Conservation (phyloP, 2,329 filamentous ascomycete genomes). For the Elsinoe arachidis region DNA sequence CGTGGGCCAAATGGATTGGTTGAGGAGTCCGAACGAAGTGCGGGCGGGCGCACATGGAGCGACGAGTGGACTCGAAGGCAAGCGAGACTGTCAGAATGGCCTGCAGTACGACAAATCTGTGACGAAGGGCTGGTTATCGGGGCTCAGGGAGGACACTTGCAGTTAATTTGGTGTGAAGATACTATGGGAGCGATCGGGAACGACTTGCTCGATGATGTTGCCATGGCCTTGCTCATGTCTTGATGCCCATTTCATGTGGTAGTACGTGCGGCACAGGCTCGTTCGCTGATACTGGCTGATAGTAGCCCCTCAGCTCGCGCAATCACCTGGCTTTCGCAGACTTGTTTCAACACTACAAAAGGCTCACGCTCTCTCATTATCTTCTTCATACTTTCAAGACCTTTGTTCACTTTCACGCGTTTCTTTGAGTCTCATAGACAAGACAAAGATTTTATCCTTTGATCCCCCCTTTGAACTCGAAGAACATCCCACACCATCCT, state of each 20-base stretch:
- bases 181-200: too few species aligned
- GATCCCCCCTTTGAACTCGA: neutral
- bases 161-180: neutral
- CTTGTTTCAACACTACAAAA: too few species aligned
- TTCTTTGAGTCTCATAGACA: neutral
- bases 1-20: neutral
- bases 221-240: neutral
- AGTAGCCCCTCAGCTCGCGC: neutral
- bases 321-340: neutral
- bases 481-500: neutral
- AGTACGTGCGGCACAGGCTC: neutral
- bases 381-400: too few species aligned
- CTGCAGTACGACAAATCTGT: neutral
- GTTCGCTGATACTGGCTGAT: neutral
- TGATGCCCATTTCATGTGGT: neutral
- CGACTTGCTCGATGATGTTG: neutral
- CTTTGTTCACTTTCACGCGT: too few species aligned
- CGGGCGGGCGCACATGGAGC: neutral
- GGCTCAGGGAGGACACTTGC: neutral
- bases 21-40: neutral
- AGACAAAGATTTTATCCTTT: neutral
- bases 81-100: neutral
- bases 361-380: too few species aligned
- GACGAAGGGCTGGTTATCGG: neutral
- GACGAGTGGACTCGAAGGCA: neutral